Conservation (phyloP, 495 filamentous ascomycete species). For the Aspergillus cavernicola region DNA sequence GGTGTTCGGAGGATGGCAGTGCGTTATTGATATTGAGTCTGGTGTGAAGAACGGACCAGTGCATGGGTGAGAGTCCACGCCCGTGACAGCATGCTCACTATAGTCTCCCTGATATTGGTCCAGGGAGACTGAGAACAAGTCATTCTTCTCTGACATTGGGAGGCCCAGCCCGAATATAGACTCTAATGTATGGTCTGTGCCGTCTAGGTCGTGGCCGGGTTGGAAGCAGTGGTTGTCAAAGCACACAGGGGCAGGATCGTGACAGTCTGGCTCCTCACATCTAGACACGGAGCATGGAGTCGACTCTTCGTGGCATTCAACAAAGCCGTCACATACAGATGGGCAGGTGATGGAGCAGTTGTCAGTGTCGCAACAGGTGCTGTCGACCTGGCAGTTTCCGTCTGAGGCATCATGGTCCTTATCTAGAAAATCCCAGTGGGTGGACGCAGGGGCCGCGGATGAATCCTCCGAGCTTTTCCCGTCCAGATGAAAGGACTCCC, state of each 20-base stretch:
- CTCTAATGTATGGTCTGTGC: slow-evolving; percentile 31
- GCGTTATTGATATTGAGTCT: slow-evolving; percentile 28
- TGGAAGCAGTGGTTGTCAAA: slow-evolving; percentile 43
- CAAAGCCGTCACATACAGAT: slow-evolving; percentile 43
- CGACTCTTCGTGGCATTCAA: slow-evolving; percentile 38
- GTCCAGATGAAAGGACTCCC: slow-evolving; percentile 41
- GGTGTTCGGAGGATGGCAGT: slow-evolving; percentile 34
- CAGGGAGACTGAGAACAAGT: slow-evolving; percentile 25
- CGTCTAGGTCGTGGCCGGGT: slow-evolving; percentile 11
- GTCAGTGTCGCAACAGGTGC: slow-evolving; percentile 43
- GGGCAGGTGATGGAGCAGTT: slow-evolving; percentile 40
- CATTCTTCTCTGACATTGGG: slow-evolving; percentile 30
- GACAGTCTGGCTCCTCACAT: slow-evolving; percentile 34
- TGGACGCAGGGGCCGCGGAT: slow-evolving; percentile 17
- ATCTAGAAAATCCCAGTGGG: slow-evolving; percentile 33
- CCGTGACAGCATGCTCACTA: slow-evolving; percentile 18
- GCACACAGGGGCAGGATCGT: slow-evolving; percentile 35
- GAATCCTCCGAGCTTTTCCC: slow-evolving; percentile 24
- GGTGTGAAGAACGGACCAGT: slow-evolving; percentile 24
- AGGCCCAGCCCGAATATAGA: slow-evolving; percentile 34
- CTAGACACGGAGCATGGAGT: slow-evolving; percentile 37
- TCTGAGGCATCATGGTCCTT: slow-evolving; percentile 28
- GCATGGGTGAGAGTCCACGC: slow-evolving; percentile 20
- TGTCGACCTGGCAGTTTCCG: slow-evolving; percentile 29
- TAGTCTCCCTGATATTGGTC: slow-evolving; percentile 16